These are phyloP conservation scores for Phytophthora colocasiae DNA, from an alignment of 352 stramenopile genomes.

Conservation along the genomic window DNA sequence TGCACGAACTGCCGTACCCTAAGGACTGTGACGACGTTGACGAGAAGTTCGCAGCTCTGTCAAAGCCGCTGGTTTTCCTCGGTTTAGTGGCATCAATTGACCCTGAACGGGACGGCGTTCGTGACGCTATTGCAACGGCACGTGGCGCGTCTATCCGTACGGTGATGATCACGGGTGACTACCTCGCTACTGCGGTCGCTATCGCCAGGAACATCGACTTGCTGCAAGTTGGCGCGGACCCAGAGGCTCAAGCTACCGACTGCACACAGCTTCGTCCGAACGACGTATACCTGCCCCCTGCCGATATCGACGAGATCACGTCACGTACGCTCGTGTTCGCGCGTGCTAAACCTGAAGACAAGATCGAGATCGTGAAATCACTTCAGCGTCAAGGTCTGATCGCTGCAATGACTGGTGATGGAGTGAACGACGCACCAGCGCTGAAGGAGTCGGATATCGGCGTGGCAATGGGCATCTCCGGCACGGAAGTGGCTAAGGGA, in stretches of 20 bases:
- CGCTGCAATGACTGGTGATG: slow-evolving; percentile 98
- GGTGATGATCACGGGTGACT: slow-evolving; percentile 96
- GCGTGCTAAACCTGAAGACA: slow-evolving; percentile 95
- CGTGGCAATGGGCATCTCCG: slow-evolving; percentile 97
- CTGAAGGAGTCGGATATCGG: slow-evolving; percentile 97
- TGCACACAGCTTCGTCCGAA: slow-evolving; percentile 71
- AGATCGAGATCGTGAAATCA: slow-evolving; percentile 96
- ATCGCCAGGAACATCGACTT: slow-evolving; percentile 95
- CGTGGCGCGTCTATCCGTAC: slow-evolving; percentile 66
- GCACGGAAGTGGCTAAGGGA: slow-evolving; percentile 98
- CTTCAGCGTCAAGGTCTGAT: slow-evolving; percentile 90
- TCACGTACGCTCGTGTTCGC: slow-evolving; percentile 93
- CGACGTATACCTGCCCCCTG: slow-evolving; percentile 63
- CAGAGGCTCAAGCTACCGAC: slow-evolving; percentile 63
- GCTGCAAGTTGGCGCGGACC: slow-evolving; percentile 76
- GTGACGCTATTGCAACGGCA: slow-evolving; percentile 53
- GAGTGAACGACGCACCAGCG: slow-evolving; percentile 98
- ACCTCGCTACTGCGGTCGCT: slow-evolving; percentile 94
- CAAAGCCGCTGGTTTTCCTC: slow-evolving; percentile 90
- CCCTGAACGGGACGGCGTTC: slow-evolving; percentile 69
- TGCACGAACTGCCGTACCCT: slow-evolving; percentile 54
- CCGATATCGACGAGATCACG: slow-evolving; percentile 91
- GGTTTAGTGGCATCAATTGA: slow-evolving; percentile 95
- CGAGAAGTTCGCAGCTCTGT: slow-evolving; percentile 68
- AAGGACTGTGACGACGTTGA: slow-evolving; percentile 63